phyloP scores from a whole-genome alignment of 495 filamentous ascomycete genomes.

The Xylaria castorea region DNA sequence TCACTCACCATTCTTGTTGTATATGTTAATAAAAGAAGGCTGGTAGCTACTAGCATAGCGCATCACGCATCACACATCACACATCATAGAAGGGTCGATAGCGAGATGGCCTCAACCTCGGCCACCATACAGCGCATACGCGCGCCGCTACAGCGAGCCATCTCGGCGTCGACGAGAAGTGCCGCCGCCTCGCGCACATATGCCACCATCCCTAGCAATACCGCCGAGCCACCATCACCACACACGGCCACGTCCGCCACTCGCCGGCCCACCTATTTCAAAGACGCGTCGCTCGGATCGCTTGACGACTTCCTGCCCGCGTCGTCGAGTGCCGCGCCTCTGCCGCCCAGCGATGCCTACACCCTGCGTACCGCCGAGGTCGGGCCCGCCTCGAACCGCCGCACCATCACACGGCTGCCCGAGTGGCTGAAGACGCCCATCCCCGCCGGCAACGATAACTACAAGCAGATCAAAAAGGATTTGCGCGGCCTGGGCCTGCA shows the following conservation, averaged over 20 bases:
- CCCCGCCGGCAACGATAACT: conserved; percentile 75
- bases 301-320: conserved; percentile 80
- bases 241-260: conserved; percentile 10
- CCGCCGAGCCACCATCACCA: conserved; percentile 30
- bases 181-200: conserved; percentile 32
- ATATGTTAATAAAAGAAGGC: neutral
- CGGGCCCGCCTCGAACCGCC: conserved; percentile 80
- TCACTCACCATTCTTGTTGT: neutral
- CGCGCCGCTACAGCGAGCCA: conserved; percentile 36
- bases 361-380: conserved; percentile 79
- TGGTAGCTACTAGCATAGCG: neutral
- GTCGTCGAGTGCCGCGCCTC: conserved; percentile 44
- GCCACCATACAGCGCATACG: conserved; percentile 32
- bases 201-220: conserved; percentile 39
- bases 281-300: conserved; percentile 83
- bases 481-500: conserved; percentile 87
- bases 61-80: no score
- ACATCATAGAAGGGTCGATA: neutral
- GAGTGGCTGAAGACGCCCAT: conserved; percentile 97
- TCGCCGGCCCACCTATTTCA: conserved; percentile 73
- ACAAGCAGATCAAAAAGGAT: conserved; percentile 92
- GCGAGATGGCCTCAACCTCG: conserved; percentile 36
- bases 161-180: conserved; percentile 30
- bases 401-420: conserved; percentile 88
- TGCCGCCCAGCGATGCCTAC: conserved; percentile 64